Percentiles rank a stretch among this genome's conserved stretches.
phyloP scores from a whole-genome alignment of 1,284 basidiomycete species.

The Exsudoporus floridanus region DNA sequence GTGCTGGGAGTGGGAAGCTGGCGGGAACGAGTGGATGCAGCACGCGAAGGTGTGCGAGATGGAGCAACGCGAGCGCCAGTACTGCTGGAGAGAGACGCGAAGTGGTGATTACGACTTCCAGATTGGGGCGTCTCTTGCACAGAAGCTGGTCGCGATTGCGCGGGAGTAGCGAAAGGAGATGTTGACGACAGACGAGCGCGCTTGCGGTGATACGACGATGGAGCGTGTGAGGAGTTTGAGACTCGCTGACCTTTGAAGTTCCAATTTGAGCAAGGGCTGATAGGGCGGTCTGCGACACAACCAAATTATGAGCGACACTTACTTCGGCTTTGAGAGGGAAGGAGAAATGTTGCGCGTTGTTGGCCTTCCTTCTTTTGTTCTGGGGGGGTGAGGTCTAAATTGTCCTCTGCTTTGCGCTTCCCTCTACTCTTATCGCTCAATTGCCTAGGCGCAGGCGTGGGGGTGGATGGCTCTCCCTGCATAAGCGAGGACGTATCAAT shows the following conservation, averaged over 20 bases:
- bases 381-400: constrained; percentile 48
- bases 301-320: constrained; percentile 9
- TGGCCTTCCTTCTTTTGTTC: constrained; percentile 42
- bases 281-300: constrained; percentile 28
- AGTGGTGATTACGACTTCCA: constrained; percentile 37
- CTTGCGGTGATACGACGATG: constrained; percentile 69
- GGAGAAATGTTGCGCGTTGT: constrained; percentile 39
- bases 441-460: constrained; percentile 35
- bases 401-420: constrained; percentile 53
- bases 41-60: constrained; percentile 38
- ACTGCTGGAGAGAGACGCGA: constrained; percentile 57
- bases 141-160: constrained; percentile 39
- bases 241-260: constrained; percentile 34
- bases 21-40: constrained; percentile 40
- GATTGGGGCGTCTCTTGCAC: constrained; percentile 29
- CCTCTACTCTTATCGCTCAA: constrained; percentile 41
- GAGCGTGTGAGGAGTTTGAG: constrained; percentile 48
- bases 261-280: constrained; percentile 24
- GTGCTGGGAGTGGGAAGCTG: constrained; percentile 30
- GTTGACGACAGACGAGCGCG: constrained; percentile 58
- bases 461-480: constrained; percentile 33
- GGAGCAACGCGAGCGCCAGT: constrained; percentile 40
- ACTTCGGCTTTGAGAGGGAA: constrained; percentile 52
- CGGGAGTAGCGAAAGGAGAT: constrained; percentile 38
- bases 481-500: constrained; percentile 13